phyloP scores from a whole-genome alignment of 805 yeast genomes.

The Pichia nakasei region DNA sequence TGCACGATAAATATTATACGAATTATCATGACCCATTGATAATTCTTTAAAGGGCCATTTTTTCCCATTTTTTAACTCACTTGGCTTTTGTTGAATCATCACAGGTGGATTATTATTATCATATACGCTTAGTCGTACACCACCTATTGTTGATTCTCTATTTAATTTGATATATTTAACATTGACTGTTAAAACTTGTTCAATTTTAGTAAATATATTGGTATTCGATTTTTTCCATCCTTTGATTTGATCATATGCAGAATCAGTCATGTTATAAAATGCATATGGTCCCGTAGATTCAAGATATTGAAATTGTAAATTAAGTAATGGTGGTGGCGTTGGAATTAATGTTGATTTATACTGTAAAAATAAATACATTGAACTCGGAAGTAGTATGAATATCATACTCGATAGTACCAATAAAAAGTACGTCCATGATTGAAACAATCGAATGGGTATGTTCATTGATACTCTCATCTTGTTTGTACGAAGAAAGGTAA shows the following conservation, averaged over 20 bases:
- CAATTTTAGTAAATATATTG: constrained; percentile 9
- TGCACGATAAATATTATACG: background rate
- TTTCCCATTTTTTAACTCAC: background rate
- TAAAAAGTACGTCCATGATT: constrained; percentile 6
- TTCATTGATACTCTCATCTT: background rate
- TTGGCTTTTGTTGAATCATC: background rate
- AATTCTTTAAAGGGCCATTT: constrained; percentile 7
- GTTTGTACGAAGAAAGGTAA: background rate
- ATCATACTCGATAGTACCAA: constrained; percentile 3
- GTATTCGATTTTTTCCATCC: constrained; percentile 9
- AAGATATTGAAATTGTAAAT: constrained; percentile 9
- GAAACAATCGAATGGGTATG: constrained; percentile 4
- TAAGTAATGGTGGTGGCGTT: constrained; percentile 4
- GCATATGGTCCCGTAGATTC: constrained; percentile 8
- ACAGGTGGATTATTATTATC: background rate
- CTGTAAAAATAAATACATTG: constrained; percentile 8
- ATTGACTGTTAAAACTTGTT: constrained; percentile 9
- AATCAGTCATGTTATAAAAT: constrained; percentile 3
- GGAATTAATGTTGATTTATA: constrained; percentile 10
- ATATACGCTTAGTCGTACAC: constrained; percentile 5
- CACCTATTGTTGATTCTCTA: constrained; percentile 6
- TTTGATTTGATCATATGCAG: background rate
- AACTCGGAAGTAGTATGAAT: constrained; percentile 9
- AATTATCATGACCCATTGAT: background rate
- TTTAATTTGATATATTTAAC: constrained; percentile 9